phyloP scores from a whole-genome alignment of 164 flowering plant genomes.

The Sedum album region DNA sequence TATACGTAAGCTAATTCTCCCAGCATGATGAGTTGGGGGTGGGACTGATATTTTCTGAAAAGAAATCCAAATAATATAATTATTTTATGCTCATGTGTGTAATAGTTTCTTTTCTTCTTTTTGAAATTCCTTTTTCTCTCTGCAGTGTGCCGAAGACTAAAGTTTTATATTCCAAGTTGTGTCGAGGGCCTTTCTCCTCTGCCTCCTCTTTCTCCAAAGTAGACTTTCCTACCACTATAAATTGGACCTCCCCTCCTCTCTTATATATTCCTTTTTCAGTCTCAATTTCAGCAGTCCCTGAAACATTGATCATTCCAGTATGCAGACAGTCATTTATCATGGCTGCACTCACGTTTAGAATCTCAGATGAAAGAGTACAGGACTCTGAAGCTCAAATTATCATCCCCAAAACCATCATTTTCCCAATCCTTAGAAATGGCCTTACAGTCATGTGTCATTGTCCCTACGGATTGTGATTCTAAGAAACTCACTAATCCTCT shows the following conservation, averaged over 20 bases:
- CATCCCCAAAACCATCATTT: conserved; percentile 20
- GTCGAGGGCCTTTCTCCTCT: conserved; percentile 19
- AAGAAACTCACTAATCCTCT: background rate
- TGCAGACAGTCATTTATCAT: conserved; percentile 49
- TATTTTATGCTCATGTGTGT: background rate
- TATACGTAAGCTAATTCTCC: background rate
- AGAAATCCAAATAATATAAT: background rate
- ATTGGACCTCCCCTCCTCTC: conserved; percentile 29
- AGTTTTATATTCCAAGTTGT: conserved; percentile 37
- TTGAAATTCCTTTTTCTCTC: conserved; percentile 7
- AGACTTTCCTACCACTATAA: conserved; percentile 34
- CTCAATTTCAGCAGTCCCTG: background rate
- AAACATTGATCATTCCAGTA: conserved; percentile 14
- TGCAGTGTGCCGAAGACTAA: conserved; percentile 22
- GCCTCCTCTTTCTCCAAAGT: conserved; percentile 12
- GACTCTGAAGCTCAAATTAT: conserved; percentile 32
- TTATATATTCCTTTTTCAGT: conserved; percentile 18
- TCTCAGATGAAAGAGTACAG: conserved; percentile 32
- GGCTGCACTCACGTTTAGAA: conserved; percentile 43
- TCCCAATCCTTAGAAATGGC: conserved; percentile 14
- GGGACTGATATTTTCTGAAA: background rate
- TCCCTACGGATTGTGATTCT: background rate
- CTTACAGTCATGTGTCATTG: conserved; percentile 10
- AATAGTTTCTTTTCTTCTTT: background rate
- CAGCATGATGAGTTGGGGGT: background rate